phyloP scores from a whole-genome alignment of 2,329 filamentous ascomycete species.

The Paecilomyces sp. region DNA sequence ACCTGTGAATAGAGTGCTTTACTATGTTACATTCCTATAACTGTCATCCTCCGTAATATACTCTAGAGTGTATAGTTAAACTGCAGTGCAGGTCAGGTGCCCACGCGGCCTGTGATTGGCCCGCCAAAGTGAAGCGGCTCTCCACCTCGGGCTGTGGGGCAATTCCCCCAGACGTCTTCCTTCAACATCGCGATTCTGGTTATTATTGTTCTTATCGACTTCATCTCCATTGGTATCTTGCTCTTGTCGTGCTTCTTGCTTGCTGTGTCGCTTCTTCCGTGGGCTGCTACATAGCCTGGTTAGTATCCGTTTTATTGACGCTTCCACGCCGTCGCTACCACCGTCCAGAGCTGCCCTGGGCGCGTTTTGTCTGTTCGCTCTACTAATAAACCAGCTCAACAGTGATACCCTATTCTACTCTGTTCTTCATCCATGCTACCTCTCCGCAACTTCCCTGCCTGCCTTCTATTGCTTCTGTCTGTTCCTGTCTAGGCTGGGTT shows the following conservation, averaged over 20 bases:
- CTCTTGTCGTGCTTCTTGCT: neutral
- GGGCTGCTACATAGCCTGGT: neutral
- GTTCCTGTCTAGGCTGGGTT: neutral
- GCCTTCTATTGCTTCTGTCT: neutral
- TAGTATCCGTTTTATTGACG: neutral
- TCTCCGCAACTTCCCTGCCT: neutral
- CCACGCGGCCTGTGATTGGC: slow-evolving; percentile 1
- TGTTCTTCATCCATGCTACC: neutral
- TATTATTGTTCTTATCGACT: neutral
- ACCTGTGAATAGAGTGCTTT: neutral
- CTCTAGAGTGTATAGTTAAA: too few species aligned
- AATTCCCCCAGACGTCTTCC: too few species aligned
- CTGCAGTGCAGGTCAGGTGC: neutral
- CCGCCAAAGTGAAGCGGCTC: slow-evolving; percentile 7
- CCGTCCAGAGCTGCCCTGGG: neutral
- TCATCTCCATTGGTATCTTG: neutral
- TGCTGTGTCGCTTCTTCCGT: neutral
- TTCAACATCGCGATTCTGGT: neutral
- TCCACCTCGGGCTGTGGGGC: neutral
- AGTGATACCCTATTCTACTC: neutral
- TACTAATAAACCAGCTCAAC: neutral
- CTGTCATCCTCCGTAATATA: too few species aligned
- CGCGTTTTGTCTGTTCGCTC: neutral
- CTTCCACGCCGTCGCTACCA: neutral
- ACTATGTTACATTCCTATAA: too few species aligned